Base-by-base conservation (phyloP, 352 stramenopile species). In the Phytophthora sp. region DNA sequence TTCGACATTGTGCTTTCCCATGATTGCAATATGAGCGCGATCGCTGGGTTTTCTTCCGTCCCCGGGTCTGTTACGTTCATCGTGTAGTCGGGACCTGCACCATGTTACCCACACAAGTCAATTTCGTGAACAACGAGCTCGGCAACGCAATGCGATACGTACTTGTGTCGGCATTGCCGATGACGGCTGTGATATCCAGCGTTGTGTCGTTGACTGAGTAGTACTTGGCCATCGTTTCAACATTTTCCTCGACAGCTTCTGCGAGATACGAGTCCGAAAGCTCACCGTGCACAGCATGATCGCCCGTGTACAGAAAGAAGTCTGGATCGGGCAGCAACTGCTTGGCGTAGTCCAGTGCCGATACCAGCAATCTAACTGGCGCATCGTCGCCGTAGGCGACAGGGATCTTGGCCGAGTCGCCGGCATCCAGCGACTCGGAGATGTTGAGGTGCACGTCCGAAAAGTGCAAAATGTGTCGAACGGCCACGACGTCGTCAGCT, bases 381-480 rank as follows among this genome's bases (percentile, higher is more conserved):
- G 79, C 66, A 41, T 92, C 81, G 23, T 69, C 44, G 21, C 67
- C 69, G 39, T 91, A 89, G 15, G 42, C 62, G 23, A 71, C 54
- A 0, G 71, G 73, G 24, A 85, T 66, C n/a, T 46, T 21, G 4
- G 68, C 69, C 21, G 77, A 82, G 13, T 89, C 73, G 7, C 24
- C 51, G 5, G 48, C 66, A 43, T 82, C 63, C 7, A 87, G 49
- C 11, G 70, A 72, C 15, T 54, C 12, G n/a, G 83, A 90, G 26
- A 89, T 69, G 53, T 92, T 91, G 28, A 94, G 62, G 37, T 94
- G 82, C 12, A 92, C 83, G 46, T 94, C 85, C 15, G 83, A 91
- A 48, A 92, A 92, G 69, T 94, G 82, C 53, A 94, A 68, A 59
- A 94, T 92, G 32, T 81, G 66, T 13, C 55, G 50, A 15, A 67